Conservation (phyloP, 495 filamentous ascomycete species). For the Parathielavia appendiculata region DNA sequence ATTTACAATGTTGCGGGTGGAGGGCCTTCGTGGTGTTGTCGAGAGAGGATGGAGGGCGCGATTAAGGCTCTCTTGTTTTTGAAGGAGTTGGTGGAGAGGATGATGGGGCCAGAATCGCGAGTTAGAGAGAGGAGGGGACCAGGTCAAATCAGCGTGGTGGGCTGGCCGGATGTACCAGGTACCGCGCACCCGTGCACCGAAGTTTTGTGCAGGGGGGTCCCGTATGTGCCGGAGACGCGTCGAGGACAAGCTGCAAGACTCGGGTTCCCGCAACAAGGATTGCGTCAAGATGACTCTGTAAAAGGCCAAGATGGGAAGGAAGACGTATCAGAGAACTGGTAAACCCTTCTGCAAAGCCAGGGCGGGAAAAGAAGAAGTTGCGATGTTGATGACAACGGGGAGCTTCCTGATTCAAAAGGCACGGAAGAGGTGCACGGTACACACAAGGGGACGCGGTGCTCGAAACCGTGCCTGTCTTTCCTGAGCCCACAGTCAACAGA, state of each 20-base stretch:
- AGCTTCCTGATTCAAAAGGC: constrained; percentile 16
- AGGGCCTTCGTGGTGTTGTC: constrained; percentile 15
- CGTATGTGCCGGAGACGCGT: constrained; percentile 3
- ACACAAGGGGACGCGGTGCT: constrained; percentile 26
- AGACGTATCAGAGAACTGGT: no score
- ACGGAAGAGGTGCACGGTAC: constrained; percentile 28
- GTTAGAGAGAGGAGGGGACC: constrained; percentile 20
- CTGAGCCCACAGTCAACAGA: constrained; percentile 38
- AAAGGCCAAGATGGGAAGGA: no score
- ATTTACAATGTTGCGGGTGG: constrained; percentile 19
- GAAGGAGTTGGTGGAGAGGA: constrained; percentile 34
- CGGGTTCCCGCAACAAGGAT: neutral
- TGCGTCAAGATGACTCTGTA: neutral
- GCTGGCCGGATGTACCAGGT: constrained; percentile 28
- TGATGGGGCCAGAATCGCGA: constrained; percentile 22
- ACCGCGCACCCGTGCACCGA: constrained; percentile 17
- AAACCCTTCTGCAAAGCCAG: neutral
- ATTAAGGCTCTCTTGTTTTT: constrained; percentile 33
- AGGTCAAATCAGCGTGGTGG: constrained; percentile 29
- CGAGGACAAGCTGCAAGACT: neutral
- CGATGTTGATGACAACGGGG: neutral
- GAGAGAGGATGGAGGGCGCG: constrained; percentile 22
- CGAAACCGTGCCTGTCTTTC: constrained; percentile 26
- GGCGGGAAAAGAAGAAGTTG: constrained; percentile 1
- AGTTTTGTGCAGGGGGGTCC: constrained; percentile 7